A percentile compares a stretch with the other conserved stretches of the same genome.
phyloP scores from a whole-genome alignment of 129 eudicot species.

The Saussurea involucrata region DNA sequence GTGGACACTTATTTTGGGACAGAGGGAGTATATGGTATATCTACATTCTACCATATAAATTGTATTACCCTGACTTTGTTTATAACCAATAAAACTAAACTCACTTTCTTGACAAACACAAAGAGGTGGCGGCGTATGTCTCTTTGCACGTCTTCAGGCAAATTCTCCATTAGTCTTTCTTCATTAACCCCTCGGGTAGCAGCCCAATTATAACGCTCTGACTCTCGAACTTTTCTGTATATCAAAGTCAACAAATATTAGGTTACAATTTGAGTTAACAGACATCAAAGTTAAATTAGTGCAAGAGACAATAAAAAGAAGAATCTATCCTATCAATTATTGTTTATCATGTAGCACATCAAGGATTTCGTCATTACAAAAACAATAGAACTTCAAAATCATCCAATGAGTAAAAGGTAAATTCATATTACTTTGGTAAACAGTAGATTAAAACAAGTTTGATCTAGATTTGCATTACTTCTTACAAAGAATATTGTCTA shows the following conservation, averaged over 20 bases:
- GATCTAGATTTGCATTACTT: neutral
- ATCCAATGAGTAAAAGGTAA: neutral
- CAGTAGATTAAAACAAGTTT: neutral
- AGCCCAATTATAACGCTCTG: slow-evolving; percentile 79
- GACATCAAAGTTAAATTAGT: slow-evolving; percentile 1
- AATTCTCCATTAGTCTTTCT: slow-evolving; percentile 61
- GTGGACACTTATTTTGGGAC: neutral
- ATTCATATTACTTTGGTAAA: neutral
- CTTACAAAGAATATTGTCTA: too few relatives aligned
- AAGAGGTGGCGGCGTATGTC: slow-evolving; percentile 79
- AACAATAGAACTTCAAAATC: neutral
- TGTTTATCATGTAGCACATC: neutral
- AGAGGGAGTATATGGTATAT: neutral
- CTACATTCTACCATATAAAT: neutral
- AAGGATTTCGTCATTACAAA: neutral
- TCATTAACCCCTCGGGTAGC: slow-evolving; percentile 90
- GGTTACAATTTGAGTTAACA: slow-evolving; percentile 3
- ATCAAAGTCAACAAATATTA: neutral
- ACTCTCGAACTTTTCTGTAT: slow-evolving; percentile 60
- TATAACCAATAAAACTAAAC: slow-evolving; percentile 12
- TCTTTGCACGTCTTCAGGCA: slow-evolving; percentile 82
- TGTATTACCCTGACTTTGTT: neutral
- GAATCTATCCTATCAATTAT: neutral
- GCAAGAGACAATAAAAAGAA: neutral
- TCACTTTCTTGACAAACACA: slow-evolving; percentile 57